Percentiles rank a stretch among this genome's conserved stretches.
Conservation (phyloP, 169 alveolate genomes). For the Plasmodium coatneyi region DNA sequence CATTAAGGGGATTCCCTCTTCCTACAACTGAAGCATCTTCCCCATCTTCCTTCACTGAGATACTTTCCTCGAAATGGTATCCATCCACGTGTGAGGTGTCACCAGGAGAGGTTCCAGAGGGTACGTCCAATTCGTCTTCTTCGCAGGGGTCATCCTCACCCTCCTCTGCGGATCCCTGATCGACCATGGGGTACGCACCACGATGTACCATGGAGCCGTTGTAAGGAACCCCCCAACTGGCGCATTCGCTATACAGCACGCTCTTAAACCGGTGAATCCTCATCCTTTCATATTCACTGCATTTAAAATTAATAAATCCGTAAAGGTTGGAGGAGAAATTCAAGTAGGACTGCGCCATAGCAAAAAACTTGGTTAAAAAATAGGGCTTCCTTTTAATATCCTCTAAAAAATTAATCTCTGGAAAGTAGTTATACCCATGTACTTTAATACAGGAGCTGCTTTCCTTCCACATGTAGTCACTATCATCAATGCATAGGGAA, state of each 20-base stretch:
- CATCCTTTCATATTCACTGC: slow-evolving; percentile 59
- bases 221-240: neutral
- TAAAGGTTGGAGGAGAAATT: slow-evolving; percentile 36
- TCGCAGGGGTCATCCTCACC: neutral
- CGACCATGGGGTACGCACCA: neutral
- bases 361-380: slow-evolving; percentile 59
- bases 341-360: slow-evolving; percentile 59
- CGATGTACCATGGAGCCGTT: neutral
- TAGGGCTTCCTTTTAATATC: slow-evolving; percentile 64
- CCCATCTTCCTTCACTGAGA: neutral
- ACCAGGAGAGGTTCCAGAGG: neutral
- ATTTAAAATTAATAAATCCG: slow-evolving; percentile 61
- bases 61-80: neutral
- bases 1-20: neutral
- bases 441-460: slow-evolving; percentile 53
- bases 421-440: slow-evolving; percentile 66
- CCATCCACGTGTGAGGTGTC: neutral
- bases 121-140: neutral
- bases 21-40: neutral
- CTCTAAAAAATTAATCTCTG: slow-evolving; percentile 56
- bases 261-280: neutral
- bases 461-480: slow-evolving; percentile 73
- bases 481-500: slow-evolving; percentile 56
- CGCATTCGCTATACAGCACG: neutral
- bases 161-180: neutral